Evolutionary conservation across 768 basidiomycete species (phyloP).

Genomic region (Boletales sp.): DNA sequence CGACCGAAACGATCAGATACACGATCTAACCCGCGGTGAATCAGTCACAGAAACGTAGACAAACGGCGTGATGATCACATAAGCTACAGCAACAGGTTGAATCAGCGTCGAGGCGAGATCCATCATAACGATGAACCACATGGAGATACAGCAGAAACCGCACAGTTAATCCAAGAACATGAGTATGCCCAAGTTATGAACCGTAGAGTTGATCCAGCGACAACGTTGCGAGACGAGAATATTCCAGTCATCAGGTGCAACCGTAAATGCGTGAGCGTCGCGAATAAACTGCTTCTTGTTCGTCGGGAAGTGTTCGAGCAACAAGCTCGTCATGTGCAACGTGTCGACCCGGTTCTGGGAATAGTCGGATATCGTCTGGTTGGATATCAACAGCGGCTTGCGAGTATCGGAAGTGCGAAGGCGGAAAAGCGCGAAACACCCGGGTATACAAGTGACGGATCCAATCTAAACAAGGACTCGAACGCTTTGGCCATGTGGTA

Average conservation of each 20-base stretch:
- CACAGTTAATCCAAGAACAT: slow-evolving; percentile 89
- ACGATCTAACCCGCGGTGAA: slow-evolving; percentile 52
- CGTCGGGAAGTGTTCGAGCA: slow-evolving; percentile 91
- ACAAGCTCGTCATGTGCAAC: slow-evolving; percentile 96
- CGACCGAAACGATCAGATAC: slow-evolving; percentile 82
- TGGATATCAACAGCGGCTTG: slow-evolving; percentile 91
- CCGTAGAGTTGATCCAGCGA: slow-evolving; percentile 99
- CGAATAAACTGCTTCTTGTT: slow-evolving; percentile 95
- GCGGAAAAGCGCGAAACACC: slow-evolving; percentile 98
- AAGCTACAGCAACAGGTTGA: slow-evolving; percentile 86
- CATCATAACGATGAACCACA: slow-evolving; percentile 98
- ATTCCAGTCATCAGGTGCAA: slow-evolving; percentile 95
- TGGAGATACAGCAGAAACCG: slow-evolving; percentile 98
- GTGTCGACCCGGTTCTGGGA: slow-evolving; percentile 97
- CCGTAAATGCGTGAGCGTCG: slow-evolving; percentile 90
- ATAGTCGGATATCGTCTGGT: slow-evolving; percentile 87
- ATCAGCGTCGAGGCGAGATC: slow-evolving; percentile 86
- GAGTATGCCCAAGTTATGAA: slow-evolving; percentile 94
- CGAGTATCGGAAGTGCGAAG: slow-evolving; percentile 92
- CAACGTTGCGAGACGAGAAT: slow-evolving; percentile 93
- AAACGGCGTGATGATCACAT: slow-evolving; percentile 52
- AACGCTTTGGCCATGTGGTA: slow-evolving; percentile 99
- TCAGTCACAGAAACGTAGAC: slow-evolving; percentile 5
- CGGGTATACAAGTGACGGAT: slow-evolving; percentile 96
- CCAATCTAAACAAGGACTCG: slow-evolving; percentile 94